phyloP scores from a whole-genome alignment of 2,329 filamentous ascomycete species.

The Thelonectria olida region DNA sequence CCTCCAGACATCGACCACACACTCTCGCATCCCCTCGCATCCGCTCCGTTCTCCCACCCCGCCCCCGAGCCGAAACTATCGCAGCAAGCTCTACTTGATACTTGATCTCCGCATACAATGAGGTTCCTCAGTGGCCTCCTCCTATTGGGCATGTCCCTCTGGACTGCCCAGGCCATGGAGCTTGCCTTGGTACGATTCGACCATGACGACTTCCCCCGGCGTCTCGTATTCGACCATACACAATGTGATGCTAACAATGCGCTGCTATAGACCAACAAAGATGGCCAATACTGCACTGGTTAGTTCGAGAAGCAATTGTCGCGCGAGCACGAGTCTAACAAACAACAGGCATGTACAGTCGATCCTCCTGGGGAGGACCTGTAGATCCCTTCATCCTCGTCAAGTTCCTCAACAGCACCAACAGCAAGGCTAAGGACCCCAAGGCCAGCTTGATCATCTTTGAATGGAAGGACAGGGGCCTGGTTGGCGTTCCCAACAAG shows the following conservation, averaged over 20 bases:
- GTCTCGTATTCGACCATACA: neutral
- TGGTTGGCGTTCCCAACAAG: constrained; percentile 76
- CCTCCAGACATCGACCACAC: neutral
- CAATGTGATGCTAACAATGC: constrained; percentile 33
- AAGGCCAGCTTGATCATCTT: constrained; percentile 89
- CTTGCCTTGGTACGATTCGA: constrained; percentile 60
- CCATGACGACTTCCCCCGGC: neutral
- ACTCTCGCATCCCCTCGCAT: neutral
- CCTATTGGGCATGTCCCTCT: constrained; percentile 62
- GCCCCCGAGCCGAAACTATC: constrained; percentile 23
- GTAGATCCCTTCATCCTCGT: constrained; percentile 89
- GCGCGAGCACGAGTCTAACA: constrained; percentile 16
- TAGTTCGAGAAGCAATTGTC: constrained; percentile 31
- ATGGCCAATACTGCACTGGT: constrained; percentile 81
- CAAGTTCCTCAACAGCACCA: constrained; percentile 73
- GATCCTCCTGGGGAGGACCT: constrained; percentile 85
- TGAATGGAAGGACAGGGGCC: constrained; percentile 87
- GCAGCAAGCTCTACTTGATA: constrained; percentile 8
- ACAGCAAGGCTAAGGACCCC: constrained; percentile 70
- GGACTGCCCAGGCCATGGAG: constrained; percentile 66
- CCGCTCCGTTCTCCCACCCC: constrained; percentile 1
- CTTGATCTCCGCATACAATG: constrained; percentile 53
- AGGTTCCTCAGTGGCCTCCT: constrained; percentile 62
- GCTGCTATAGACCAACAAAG: constrained; percentile 72
- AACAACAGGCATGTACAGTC: constrained; percentile 85